Evolutionary conservation across 2,329 filamentous ascomycete species (phyloP).

Genomic region (Paecilomyces sp.): DNA sequence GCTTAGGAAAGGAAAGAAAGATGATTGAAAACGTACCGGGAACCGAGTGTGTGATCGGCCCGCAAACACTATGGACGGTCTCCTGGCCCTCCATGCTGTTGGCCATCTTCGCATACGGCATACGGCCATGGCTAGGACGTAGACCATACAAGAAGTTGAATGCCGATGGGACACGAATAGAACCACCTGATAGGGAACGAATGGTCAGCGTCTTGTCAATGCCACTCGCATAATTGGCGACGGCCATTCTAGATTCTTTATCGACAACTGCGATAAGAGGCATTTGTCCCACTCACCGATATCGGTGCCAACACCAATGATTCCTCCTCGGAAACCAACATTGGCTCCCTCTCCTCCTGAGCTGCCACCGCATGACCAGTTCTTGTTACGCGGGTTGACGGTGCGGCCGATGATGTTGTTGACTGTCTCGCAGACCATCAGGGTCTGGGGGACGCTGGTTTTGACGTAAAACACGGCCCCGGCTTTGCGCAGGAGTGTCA

Average conservation of each 20-base stretch:
- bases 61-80: conserved; percentile 25
- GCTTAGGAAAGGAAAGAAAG: conserved; percentile 4
- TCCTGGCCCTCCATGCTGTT: conserved; percentile 30
- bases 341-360: conserved; percentile 62
- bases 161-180: conserved; percentile 34
- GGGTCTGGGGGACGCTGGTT: conserved; percentile 54
- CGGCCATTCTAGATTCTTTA: neutral
- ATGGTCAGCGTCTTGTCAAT: neutral
- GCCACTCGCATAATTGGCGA: neutral
- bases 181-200: conserved; percentile 22
- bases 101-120: conserved; percentile 26
- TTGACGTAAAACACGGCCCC: conserved; percentile 53
- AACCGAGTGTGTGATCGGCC: conserved; percentile 24
- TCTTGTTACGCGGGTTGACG: conserved; percentile 55
- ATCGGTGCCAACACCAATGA: conserved; percentile 58
- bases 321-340: conserved; percentile 51
- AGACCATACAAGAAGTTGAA: conserved; percentile 37
- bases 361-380: conserved; percentile 58
- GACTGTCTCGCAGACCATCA: conserved; percentile 63
- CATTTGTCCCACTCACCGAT: conserved; percentile 36
- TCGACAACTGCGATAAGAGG: neutral
- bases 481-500: conserved; percentile 34
- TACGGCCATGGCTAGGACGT: conserved; percentile 27
- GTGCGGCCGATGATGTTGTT: conserved; percentile 61
- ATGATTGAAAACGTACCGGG: conserved; percentile 14